Evolutionary conservation across 495 filamentous ascomycete species (phyloP), one percentile per base, ranked within the genome.

Genomic region (Immersiella caudata): DNA sequence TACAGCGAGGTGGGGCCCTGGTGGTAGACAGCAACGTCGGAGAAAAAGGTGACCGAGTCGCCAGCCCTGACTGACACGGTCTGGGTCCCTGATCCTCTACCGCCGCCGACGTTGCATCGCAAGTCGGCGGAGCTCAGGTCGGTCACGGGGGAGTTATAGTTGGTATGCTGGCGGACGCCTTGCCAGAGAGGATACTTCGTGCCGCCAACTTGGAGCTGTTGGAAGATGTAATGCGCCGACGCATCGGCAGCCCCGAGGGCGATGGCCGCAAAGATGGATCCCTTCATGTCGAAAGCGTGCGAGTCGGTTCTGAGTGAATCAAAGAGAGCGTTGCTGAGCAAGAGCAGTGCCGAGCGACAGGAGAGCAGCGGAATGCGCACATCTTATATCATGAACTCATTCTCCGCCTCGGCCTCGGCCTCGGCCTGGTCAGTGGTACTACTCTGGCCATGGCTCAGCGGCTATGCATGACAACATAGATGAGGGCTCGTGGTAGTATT

Each of bases 81-180:
- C 6, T 76, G 76, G 0, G 86, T 87, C 55, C 70, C 75, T 22
- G 68, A 52, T 14, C 83, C 83, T 35, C 73, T 74, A n/a, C 73
- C 79, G 35, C 82, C 85, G 18, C 61, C 61, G 76, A 84, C 84
- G 60, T 89, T 89, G 77, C 87, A 89, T 0, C 85, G 76, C 52
- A 89, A 80, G 66, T 89, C 85, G 20, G 72, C 77, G 27, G 82
- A 84, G 7, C 77, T 66, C 0, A 88, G 79, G 63, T 84, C 80
- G 12, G 82, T 85, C n/a, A 88, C 86, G 16, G 86, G 86, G 21
- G 81, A 85, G 77, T 89, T 89, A 75, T 81, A 80, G 80, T 87
- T 88, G 60, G 79, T 82, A 76, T 87, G 83, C 66, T 79, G 76
- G 29, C 86, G 82, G 66, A 89, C 80, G 68, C 84, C 83, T 70